Percentiles rank a stretch among this genome's conserved stretches.
Evolutionary conservation across 345 rosid species (phyloP).

Genomic region (Psidium guajava): DNA sequence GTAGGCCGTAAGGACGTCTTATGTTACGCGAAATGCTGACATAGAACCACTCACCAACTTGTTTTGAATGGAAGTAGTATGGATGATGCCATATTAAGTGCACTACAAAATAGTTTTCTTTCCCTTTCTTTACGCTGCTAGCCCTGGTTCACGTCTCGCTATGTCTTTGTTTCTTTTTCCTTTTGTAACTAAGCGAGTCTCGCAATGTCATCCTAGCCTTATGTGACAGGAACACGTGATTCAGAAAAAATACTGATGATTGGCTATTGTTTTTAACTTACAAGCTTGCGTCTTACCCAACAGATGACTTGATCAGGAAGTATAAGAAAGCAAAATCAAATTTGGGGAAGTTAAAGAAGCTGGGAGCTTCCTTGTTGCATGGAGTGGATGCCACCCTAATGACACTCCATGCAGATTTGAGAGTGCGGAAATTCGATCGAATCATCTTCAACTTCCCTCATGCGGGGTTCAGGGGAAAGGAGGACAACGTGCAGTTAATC

Average conservation of each 20-base stretch:
- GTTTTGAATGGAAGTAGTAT: background rate
- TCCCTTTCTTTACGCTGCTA: background rate
- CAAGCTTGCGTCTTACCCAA: background rate
- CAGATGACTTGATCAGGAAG: conserved; percentile 25
- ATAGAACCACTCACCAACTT: background rate
- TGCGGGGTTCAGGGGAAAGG: conserved; percentile 47
- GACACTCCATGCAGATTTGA: conserved; percentile 18
- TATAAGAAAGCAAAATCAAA: conserved; percentile 37
- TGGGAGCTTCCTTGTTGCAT: conserved; percentile 32
- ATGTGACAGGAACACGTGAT: background rate
- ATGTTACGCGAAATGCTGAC: background rate
- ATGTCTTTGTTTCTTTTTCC: background rate
- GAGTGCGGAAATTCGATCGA: background rate
- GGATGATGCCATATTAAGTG: background rate
- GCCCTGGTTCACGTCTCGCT: background rate
- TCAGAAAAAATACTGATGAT: background rate
- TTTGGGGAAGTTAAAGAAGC: conserved; percentile 10
- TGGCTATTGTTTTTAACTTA: background rate
- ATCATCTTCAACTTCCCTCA: conserved; percentile 57
- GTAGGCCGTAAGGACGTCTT: background rate
- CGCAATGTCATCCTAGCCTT: background rate
- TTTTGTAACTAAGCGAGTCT: background rate
- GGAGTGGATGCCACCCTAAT: conserved; percentile 50
- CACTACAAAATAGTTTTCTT: background rate
- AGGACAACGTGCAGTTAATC: conserved; percentile 10